A percentile compares a stretch with the other conserved stretches of the same genome.
These are phyloP conservation scores for Brassica cretica DNA, from an alignment of 345 rosid genomes.

Conservation along the genomic window DNA sequence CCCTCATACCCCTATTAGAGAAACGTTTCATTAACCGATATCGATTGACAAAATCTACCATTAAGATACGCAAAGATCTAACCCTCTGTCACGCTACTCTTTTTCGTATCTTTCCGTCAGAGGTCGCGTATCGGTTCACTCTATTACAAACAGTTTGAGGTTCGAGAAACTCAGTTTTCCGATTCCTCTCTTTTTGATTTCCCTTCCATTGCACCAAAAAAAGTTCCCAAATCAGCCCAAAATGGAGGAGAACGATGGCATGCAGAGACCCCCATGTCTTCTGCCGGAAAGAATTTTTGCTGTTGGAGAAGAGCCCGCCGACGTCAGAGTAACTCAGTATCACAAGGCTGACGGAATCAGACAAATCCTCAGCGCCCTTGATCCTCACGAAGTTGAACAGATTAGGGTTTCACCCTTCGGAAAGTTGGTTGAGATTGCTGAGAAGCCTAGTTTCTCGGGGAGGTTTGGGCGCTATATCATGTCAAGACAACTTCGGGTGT, in stretches of 20 bases:
- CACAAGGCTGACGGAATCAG: not conserved
- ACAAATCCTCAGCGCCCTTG: not conserved
- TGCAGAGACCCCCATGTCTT: not conserved
- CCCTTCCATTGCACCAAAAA: no score
- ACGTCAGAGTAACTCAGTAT: not conserved
- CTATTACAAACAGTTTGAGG: no score
- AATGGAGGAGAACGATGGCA: not conserved
- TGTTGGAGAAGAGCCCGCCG: not conserved
- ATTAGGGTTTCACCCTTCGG: not conserved
- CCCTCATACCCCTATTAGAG: no score
- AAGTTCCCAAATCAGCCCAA: no score
- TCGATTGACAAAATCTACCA: no score
- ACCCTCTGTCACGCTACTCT: no score
- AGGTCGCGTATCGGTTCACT: no score
- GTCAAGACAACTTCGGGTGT: not conserved
- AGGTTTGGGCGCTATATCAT: not conserved
- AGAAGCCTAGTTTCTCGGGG: not conserved
- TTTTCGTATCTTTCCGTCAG: no score
- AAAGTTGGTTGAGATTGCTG: not conserved
- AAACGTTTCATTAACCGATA: no score
- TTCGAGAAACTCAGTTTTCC: no score
- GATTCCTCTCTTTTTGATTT: no score
- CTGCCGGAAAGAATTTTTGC: not conserved
- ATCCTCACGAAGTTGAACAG: not conserved
- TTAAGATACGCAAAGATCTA: no score